These are phyloP conservation scores for Boletus sp. DNA, from an alignment of 768 basidiomycete species.

Conservation along the genomic window DNA sequence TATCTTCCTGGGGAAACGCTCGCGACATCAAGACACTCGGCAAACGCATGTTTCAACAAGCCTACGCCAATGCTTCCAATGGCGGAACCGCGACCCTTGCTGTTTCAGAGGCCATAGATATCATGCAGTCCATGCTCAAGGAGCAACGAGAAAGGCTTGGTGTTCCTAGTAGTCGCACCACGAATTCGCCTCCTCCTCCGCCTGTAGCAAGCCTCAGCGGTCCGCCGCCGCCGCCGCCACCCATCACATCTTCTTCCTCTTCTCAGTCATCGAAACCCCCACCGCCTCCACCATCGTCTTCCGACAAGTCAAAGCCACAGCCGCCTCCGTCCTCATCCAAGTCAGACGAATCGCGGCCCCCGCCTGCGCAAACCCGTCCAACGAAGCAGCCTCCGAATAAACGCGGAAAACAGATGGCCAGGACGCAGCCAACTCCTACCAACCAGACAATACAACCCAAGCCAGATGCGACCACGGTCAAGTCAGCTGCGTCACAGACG, in stretches of 20 bases:
- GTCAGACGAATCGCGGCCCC: background rate
- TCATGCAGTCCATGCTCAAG: slow-evolving; percentile 15
- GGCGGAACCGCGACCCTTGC: background rate
- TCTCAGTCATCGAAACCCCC: slow-evolving; percentile 22
- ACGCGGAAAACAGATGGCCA: background rate
- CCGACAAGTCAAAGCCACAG: background rate
- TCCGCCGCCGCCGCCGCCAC: slow-evolving; percentile 25
- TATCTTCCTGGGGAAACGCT: slow-evolving; percentile 69
- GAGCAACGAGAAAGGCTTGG: slow-evolving; percentile 23
- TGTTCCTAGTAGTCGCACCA: slow-evolving; percentile 15
- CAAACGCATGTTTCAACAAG: slow-evolving; percentile 14
- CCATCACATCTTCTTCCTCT: slow-evolving; percentile 16
- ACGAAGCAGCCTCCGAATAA: slow-evolving; percentile 2
- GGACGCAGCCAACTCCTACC: background rate
- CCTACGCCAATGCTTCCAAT: slow-evolving; percentile 10
- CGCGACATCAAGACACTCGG: slow-evolving; percentile 58
- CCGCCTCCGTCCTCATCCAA: slow-evolving; percentile 4
- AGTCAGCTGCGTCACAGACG: background rate
- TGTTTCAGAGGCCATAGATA: slow-evolving; percentile 3
- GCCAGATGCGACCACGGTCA: background rate
- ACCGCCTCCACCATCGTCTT: slow-evolving; percentile 13
- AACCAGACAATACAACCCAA: background rate
- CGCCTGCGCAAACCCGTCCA: slow-evolving; percentile 16
- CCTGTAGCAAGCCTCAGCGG: slow-evolving; percentile 19
- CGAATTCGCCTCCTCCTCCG: slow-evolving; percentile 8